A percentile compares a stretch with the other conserved stretches of the same genome.
phyloP scores from a whole-genome alignment of 305 asterid genomes.

The Andrographis paniculata region DNA sequence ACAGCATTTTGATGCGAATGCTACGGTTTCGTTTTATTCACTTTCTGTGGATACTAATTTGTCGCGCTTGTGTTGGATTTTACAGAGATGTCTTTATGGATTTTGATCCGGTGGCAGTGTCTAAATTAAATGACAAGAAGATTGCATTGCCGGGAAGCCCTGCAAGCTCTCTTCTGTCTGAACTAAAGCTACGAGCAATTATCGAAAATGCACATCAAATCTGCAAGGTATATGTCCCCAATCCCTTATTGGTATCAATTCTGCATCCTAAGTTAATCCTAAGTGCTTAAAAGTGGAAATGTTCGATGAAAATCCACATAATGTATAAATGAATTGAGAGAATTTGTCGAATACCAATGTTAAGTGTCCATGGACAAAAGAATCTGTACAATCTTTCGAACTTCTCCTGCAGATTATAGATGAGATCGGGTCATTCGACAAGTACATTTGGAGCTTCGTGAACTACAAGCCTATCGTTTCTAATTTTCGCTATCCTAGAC shows the following conservation, averaged over 20 bases:
- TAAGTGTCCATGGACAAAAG: too few species aligned
- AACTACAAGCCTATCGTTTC: slow-evolving; percentile 45
- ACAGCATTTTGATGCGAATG: slow-evolving; percentile 15
- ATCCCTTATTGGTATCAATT: too few species aligned
- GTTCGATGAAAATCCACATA: too few species aligned
- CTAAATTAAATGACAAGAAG: slow-evolving; percentile 71
- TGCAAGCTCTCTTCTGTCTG: slow-evolving; percentile 68
- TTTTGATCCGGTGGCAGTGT: slow-evolving; percentile 66
- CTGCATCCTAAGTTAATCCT: too few species aligned
- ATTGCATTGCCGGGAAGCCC: slow-evolving; percentile 51
- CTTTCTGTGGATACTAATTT: slow-evolving; percentile 20
- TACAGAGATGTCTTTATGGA: slow-evolving; percentile 69
- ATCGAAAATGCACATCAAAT: slow-evolving; percentile 80
- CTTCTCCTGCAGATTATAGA: slow-evolving; percentile 31
- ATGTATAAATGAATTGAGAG: too few species aligned
- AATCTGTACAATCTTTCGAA: slow-evolving; percentile 8
- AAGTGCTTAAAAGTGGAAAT: too few species aligned
- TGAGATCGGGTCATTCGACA: slow-evolving; percentile 41
- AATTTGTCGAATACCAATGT: too few species aligned
- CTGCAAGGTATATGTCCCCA: slow-evolving; percentile 48
- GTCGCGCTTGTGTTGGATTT: too few species aligned
- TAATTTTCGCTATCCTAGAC: slow-evolving; percentile 57
- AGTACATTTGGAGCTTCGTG: slow-evolving; percentile 46
- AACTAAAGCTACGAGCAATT: slow-evolving; percentile 56
- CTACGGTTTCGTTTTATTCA: slow-evolving; percentile 6